Conservation (phyloP, 164 flowering plant species). For the Tinospora cordifolia region DNA sequence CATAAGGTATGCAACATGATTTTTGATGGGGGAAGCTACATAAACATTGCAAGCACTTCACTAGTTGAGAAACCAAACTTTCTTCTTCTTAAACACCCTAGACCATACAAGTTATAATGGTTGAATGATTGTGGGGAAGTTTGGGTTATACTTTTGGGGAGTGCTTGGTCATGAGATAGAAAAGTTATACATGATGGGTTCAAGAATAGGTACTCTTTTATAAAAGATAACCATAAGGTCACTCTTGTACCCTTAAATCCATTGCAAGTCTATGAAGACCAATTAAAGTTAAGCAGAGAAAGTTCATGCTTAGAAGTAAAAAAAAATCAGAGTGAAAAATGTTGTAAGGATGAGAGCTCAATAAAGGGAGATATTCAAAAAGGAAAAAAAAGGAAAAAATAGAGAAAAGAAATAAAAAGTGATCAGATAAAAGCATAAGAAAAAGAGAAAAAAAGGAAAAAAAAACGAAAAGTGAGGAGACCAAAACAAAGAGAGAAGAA, state of each 20-base stretch:
- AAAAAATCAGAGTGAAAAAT: no score
- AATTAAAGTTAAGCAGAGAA: not conserved
- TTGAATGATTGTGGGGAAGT: not conserved
- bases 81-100: not conserved
- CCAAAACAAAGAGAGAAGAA: no score
- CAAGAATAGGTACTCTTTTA: not conserved
- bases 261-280: not conserved
- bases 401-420: no score
- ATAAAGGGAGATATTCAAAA: no score
- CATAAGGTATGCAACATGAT: not conserved
- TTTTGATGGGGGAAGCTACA: not conserved
- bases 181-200: not conserved
- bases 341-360: no score
- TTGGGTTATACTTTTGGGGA: not conserved
- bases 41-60: not conserved
- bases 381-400: no score
- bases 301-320: no score
- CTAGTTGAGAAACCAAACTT: not conserved
- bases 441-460: no score
- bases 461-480: no score
- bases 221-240: not conserved
- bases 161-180: not conserved
- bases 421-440: no score
- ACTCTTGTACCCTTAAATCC: not conserved
- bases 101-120: not conserved